Percentiles rank a stretch among this genome's conserved stretches.
These are phyloP conservation scores for Evernia prunastri DNA, from an alignment of 495 filamentous ascomycete species.

Conservation along the genomic window DNA sequence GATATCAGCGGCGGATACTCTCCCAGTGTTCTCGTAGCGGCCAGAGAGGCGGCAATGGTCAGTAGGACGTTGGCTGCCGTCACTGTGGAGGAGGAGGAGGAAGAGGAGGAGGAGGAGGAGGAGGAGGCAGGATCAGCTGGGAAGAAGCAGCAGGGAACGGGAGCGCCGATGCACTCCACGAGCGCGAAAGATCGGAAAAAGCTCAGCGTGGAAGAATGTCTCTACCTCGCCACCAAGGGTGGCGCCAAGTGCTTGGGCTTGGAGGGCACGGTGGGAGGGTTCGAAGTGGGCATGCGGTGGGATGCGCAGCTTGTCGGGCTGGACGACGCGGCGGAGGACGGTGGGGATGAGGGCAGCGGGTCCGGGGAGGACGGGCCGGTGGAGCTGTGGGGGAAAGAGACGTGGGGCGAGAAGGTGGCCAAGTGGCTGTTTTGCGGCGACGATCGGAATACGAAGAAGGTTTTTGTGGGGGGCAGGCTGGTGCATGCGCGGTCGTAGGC, in stretches of 20 bases:
- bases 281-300: constrained; percentile 82
- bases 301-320: constrained; percentile 66
- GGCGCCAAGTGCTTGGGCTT: constrained; percentile 74
- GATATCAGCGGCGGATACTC: constrained; percentile 86
- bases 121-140: not conserved
- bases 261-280: constrained; percentile 59
- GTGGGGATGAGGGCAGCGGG: constrained; percentile 45
- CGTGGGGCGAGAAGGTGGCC: constrained; percentile 64
- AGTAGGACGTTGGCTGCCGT: constrained; percentile 51
- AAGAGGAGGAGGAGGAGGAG: constrained; percentile 21
- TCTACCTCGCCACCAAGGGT: constrained; percentile 78
- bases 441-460: constrained; percentile 70
- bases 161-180: not conserved
- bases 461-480: constrained; percentile 74
- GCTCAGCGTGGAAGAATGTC: constrained; percentile 73
- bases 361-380: constrained; percentile 39
- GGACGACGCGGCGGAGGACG: constrained; percentile 56
- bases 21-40: constrained; percentile 69
- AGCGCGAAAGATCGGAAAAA: constrained; percentile 38
- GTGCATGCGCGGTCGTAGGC: constrained; percentile 51
- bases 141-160: constrained; percentile 4
- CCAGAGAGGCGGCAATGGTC: constrained; percentile 68
- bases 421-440: constrained; percentile 91
- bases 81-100: constrained; percentile 1
- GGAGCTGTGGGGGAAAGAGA: constrained; percentile 84